These are phyloP conservation scores for Polyrhizophydium stewartii DNA, from an alignment of 371 early-diverging fungal genomes.

Conservation along the genomic window DNA sequence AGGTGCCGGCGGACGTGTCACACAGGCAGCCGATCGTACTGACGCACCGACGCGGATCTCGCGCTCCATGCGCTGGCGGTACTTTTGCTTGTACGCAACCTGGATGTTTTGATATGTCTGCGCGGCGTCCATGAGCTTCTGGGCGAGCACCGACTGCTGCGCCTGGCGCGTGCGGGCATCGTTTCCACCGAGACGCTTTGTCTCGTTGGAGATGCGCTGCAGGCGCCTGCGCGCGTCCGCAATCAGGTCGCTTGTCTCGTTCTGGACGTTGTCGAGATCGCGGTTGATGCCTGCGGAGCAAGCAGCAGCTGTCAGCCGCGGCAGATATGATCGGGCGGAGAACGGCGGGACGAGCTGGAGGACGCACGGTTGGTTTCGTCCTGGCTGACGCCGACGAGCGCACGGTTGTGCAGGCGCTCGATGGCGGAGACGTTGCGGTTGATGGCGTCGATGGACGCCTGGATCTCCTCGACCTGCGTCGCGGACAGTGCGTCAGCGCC, in stretches of 20 bases:
- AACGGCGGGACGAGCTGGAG: too few species aligned
- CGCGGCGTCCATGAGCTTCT: slow-evolving; percentile 30
- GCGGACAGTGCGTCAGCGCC: too few species aligned
- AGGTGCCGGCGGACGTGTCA: background rate
- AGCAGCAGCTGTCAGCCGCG: too few species aligned
- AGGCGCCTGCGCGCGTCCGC: slow-evolving; percentile 6
- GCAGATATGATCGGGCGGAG: too few species aligned
- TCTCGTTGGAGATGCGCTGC: slow-evolving; percentile 7
- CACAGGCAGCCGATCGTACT: background rate
- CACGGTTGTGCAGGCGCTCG: background rate
- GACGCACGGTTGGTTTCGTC: background rate
- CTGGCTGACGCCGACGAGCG: slow-evolving; percentile 1
- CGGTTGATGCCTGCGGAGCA: background rate
- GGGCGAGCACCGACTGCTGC: slow-evolving; percentile 26
- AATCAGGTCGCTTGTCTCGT: slow-evolving; percentile 13
- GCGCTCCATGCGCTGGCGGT: slow-evolving; percentile 34
- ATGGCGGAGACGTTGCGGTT: background rate
- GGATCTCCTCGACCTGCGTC: background rate
- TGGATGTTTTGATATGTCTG: slow-evolving; percentile 32
- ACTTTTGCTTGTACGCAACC: slow-evolving; percentile 23
- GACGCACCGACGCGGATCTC: slow-evolving; percentile 29
- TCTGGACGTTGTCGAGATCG: slow-evolving; percentile 9
- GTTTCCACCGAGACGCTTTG: slow-evolving; percentile 5
- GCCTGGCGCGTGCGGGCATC: slow-evolving; percentile 24
- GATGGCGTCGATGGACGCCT: slow-evolving; percentile 1